These are phyloP conservation scores for Colletotrichum sp. DNA, from an alignment of 2,329 filamentous ascomycete genomes.

Conservation along the genomic window DNA sequence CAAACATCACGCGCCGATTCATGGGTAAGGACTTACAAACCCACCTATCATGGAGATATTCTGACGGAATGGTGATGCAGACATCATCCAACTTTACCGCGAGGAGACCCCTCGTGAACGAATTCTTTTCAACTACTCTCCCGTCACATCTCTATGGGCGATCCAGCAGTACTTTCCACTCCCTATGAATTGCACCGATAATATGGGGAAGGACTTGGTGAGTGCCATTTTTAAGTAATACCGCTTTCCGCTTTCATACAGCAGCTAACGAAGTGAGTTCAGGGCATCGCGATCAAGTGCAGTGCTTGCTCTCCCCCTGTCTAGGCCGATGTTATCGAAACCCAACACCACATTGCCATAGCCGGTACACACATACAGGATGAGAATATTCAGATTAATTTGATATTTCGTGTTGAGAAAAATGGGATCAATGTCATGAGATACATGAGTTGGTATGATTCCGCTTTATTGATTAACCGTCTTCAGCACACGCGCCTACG, in stretches of 20 bases:
- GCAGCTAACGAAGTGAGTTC: background rate
- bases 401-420: background rate
- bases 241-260: background rate
- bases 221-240: background rate
- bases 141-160: constrained; percentile 1
- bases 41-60: background rate
- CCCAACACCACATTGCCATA: background rate
- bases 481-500: background rate
- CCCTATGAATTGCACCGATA: background rate
- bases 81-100: constrained; percentile 9
- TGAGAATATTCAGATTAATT: background rate
- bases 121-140: constrained; percentile 17
- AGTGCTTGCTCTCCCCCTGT: background rate
- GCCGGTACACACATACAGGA: background rate
- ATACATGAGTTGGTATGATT: background rate
- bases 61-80: background rate
- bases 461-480: background rate
- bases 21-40: background rate
- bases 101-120: constrained; percentile 1
- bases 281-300: constrained; percentile 9
- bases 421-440: background rate
- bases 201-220: background rate
- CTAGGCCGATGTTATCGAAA: background rate
- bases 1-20: constrained; percentile 1
- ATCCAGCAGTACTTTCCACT: constrained; percentile 13